Evolutionary conservation across 1,284 basidiomycete species (phyloP).

Genomic region (Stygiomarasmius scandens): DNA sequence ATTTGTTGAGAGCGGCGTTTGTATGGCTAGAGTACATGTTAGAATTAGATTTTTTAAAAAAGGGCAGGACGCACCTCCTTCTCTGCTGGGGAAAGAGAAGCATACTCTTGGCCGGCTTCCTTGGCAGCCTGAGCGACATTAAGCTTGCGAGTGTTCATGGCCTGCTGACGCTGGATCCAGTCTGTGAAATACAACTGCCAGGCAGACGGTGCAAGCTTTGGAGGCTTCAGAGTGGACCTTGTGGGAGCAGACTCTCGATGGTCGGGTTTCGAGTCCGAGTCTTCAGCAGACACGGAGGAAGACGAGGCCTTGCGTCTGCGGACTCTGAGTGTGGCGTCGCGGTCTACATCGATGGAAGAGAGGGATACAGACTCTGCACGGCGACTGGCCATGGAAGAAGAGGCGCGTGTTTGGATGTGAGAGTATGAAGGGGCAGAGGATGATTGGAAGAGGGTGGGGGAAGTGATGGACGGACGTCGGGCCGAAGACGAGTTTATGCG

Average conservation of each 20-base stretch:
- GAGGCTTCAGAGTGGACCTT: slow-evolving; percentile 79
- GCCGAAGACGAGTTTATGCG: slow-evolving; percentile 32
- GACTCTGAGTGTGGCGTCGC: slow-evolving; percentile 73
- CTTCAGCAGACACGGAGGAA: slow-evolving; percentile 31
- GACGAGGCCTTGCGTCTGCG: slow-evolving; percentile 43
- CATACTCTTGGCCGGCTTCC: slow-evolving; percentile 92
- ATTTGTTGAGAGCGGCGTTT: slow-evolving; percentile 79
- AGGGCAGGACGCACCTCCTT: slow-evolving; percentile 66
- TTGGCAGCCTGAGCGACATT: slow-evolving; percentile 97
- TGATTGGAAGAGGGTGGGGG: slow-evolving; percentile 73
- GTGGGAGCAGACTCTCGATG: slow-evolving; percentile 44
- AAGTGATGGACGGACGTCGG: slow-evolving; percentile 48
- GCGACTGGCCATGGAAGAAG: slow-evolving; percentile 58
- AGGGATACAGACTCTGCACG: slow-evolving; percentile 65
- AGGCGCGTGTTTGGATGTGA: slow-evolving; percentile 39
- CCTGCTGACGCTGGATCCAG: slow-evolving; percentile 91
- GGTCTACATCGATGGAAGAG: slow-evolving; percentile 48
- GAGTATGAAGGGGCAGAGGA: slow-evolving; percentile 65
- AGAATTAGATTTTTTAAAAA: slow-evolving; percentile 31
- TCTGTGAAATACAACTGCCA: slow-evolving; percentile 98
- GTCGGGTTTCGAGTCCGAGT: slow-evolving; percentile 22
- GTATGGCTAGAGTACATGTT: slow-evolving; percentile 62
- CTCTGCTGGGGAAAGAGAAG: slow-evolving; percentile 74
- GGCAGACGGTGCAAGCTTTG: slow-evolving; percentile 91
- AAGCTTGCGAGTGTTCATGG: slow-evolving; percentile 76